These are phyloP conservation scores for Leccinum variabile DNA, from an alignment of 1,284 basidiomycete species.

Conservation along the genomic window DNA sequence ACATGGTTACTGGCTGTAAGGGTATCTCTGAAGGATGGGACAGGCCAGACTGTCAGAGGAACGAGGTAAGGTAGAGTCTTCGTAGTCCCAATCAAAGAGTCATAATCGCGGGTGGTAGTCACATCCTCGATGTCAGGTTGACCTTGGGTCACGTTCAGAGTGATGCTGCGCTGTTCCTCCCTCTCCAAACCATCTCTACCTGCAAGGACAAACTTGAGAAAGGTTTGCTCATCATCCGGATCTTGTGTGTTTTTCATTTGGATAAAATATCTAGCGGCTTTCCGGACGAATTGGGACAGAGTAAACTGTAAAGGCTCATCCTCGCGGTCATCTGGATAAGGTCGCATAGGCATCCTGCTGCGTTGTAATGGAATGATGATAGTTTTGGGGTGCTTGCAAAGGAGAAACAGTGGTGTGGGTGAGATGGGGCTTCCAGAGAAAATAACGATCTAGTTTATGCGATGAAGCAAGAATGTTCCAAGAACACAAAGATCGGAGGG, in stretches of 20 bases:
- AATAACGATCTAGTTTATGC: not conserved
- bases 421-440: not conserved
- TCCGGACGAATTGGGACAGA: not conserved
- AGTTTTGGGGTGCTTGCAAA: not conserved
- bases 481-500: not conserved
- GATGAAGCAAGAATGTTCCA: not conserved
- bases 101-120: not conserved
- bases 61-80: not conserved
- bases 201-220: not conserved
- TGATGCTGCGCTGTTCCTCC: not conserved
- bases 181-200: not conserved
- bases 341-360: not conserved
- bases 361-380: not conserved
- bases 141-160: not conserved
- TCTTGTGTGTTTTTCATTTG: not conserved
- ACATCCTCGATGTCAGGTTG: not conserved
- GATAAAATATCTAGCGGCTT: not conserved
- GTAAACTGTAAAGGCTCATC: not conserved
- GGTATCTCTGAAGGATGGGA: not conserved
- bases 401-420: not conserved
- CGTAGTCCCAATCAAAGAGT: not conserved
- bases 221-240: not conserved
- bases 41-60: not conserved
- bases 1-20: not conserved
- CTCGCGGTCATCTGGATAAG: not conserved